phyloP scores from a whole-genome alignment of 2,329 filamentous ascomycete species.

The Aureobasidium vineae region DNA sequence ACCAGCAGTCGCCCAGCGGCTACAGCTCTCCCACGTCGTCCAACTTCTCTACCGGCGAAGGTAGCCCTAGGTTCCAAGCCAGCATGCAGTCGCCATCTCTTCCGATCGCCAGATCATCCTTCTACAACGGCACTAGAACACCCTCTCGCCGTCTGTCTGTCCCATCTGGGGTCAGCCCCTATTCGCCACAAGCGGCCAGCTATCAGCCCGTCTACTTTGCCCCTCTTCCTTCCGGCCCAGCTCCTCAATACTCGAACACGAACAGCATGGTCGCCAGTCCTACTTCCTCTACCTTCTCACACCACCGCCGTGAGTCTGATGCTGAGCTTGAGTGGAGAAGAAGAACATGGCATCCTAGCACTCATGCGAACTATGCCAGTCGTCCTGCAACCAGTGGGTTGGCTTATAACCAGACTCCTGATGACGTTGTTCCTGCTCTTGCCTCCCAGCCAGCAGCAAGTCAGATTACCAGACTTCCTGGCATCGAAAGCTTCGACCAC shows the following conservation, averaged over 20 bases:
- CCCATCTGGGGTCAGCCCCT: conserved; percentile 71
- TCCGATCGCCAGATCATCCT: conserved; percentile 64
- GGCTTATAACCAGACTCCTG: conserved; percentile 71
- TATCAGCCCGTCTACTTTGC: conserved; percentile 56
- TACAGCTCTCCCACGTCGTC: conserved; percentile 81
- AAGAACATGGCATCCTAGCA: conserved; percentile 88
- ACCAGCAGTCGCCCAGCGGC: conserved; percentile 67
- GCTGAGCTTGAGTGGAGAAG: conserved; percentile 76
- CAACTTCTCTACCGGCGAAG: conserved; percentile 72
- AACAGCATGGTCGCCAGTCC: conserved; percentile 66
- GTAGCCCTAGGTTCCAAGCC: conserved; percentile 72
- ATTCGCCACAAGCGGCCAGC: background rate
- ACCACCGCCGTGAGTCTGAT: conserved; percentile 65
- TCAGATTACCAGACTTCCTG: conserved; percentile 71
- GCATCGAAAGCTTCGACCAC: conserved; percentile 89
- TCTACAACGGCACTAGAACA: conserved; percentile 68
- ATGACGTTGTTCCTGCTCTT: conserved; percentile 58
- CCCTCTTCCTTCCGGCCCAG: conserved; percentile 56
- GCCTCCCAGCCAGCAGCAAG: conserved; percentile 53
- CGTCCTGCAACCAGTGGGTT: conserved; percentile 69
- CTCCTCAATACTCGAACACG: conserved; percentile 54
- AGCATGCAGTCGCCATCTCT: conserved; percentile 70
- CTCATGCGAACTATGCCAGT: conserved; percentile 57
- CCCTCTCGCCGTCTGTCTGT: conserved; percentile 77
- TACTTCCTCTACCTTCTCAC: conserved; percentile 61